Evolutionary conservation across 495 filamentous ascomycete species (phyloP).

Genomic region (Penicillium cosmopolitanum): DNA sequence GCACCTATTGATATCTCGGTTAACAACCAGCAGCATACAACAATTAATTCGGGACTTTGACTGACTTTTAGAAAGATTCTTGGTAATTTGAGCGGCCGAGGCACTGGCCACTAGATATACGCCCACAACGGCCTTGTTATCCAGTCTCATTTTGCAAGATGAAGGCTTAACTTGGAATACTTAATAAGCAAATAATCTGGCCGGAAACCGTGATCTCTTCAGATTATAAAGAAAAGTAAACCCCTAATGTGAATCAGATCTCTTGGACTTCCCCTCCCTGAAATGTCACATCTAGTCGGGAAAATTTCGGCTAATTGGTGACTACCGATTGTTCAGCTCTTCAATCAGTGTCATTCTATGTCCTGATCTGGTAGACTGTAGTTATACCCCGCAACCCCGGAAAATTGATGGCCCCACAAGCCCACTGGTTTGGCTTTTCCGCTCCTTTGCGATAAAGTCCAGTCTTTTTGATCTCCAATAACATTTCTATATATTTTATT

Average conservation of each 20-base stretch:
- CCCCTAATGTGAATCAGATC: too few species aligned
- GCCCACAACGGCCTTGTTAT: background rate
- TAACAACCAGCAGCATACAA: background rate
- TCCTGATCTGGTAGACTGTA: background rate
- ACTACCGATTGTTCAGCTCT: background rate
- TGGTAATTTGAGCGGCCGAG: constrained; percentile 20
- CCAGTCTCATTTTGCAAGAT: background rate
- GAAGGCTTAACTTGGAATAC: background rate
- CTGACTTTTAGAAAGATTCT: constrained; percentile 16
- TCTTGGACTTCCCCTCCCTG: background rate
- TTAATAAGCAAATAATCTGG: too few species aligned
- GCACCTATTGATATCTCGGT: constrained; percentile 19
- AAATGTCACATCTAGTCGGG: background rate
- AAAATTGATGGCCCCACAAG: constrained; percentile 2
- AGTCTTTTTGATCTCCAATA: too few species aligned
- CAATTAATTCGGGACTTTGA: background rate
- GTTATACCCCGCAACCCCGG: constrained; percentile 1
- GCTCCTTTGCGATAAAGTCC: too few species aligned
- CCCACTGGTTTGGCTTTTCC: background rate
- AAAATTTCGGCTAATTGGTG: background rate
- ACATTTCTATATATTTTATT: too few species aligned
- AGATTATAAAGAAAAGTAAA: too few species aligned
- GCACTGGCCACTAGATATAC: constrained; percentile 2
- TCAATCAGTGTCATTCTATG: background rate
- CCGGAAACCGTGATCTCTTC: too few species aligned